These are phyloP conservation scores for Pseudogymnoascus sp. DNA, from an alignment of 2,329 filamentous ascomycete genomes.

Conservation along the genomic window DNA sequence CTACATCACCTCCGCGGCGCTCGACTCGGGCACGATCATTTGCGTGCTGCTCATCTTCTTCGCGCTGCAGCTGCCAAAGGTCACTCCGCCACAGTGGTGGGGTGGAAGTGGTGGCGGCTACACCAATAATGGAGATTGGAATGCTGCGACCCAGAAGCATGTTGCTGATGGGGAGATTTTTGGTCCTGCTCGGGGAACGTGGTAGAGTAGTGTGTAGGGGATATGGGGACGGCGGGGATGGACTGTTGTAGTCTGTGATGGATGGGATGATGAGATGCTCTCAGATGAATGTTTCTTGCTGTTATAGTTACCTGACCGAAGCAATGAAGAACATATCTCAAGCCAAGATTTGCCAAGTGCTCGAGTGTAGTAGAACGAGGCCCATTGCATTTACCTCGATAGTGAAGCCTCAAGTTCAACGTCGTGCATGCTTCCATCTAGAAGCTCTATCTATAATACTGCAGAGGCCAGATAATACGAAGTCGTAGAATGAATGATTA, in stretches of 20 bases:
- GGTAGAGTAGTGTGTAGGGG: background rate
- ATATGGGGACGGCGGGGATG: background rate
- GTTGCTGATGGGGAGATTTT: slow-evolving; percentile 49
- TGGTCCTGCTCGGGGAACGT: slow-evolving; percentile 38
- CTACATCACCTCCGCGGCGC: slow-evolving; percentile 62
- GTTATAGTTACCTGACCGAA: background rate
- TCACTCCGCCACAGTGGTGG: slow-evolving; percentile 49
- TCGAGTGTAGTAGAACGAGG: background rate
- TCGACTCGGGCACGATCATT: slow-evolving; percentile 60
- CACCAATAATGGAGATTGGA: slow-evolving; percentile 9
- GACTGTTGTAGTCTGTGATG: background rate
- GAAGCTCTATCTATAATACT: background rate
- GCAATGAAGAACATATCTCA: background rate
- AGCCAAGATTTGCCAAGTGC: background rate
- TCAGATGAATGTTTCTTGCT: background rate
- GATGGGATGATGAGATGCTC: background rate
- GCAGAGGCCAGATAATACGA: background rate
- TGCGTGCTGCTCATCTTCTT: slow-evolving; percentile 63
- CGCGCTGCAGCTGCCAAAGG: slow-evolving; percentile 51
- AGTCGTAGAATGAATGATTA: background rate
- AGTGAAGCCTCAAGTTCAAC: background rate
- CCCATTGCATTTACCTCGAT: background rate
- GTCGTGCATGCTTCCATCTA: background rate
- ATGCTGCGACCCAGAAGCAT: slow-evolving; percentile 44
- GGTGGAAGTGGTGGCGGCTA: slow-evolving; percentile 38